Base-by-base conservation (phyloP, 805 yeast genomes). In the Candida schatavii region DNA sequence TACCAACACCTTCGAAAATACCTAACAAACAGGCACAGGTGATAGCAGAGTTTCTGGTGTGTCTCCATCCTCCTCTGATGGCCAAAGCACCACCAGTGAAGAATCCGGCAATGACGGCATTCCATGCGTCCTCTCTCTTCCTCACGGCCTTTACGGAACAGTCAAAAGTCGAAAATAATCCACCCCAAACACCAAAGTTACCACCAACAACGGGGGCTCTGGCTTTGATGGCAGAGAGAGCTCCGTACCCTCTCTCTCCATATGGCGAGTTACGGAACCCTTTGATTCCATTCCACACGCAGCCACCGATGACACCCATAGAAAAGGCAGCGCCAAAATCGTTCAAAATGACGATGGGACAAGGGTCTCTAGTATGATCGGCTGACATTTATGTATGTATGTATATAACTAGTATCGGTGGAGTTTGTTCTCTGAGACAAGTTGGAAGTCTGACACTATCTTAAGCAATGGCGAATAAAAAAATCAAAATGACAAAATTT, bases 151-250 rank as follows among this genome's bases (percentile, higher is more conserved):
- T 93, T 36, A 93, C 95, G 13, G 90, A 78, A 75, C 99, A 93
- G 68, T 93, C 99, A 61, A 83, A 93, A 11, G 95, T 85, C 26
- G 97, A 88, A 62, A 93, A 93, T 55, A 93, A 73, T 46, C 99
- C 99, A 75, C 99, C 99, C 99, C 99, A 93, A 30, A 88, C 96
- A 72, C 99, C 99, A 59, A 93, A 91, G 68, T 93, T 93, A 60
- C 99, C 99, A 52, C 99, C 99, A 42, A 91, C 89, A 38, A 91
- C 97, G 30, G 99, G 99, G 2, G 97, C 98, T 66, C 99, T 80
- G 40, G 97, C 88, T 62, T 88, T 88, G 54, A 93, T 85, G 30
- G 98, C 97, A 32, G 87, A 74, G 42, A 91, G 61, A 17, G 96
- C 87, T 43, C 99, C 98, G 45, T 79, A 66, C 57, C 95, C 77